Base-by-base conservation (phyloP, 257 asterid species). In the Capsicum baccatum region DNA sequence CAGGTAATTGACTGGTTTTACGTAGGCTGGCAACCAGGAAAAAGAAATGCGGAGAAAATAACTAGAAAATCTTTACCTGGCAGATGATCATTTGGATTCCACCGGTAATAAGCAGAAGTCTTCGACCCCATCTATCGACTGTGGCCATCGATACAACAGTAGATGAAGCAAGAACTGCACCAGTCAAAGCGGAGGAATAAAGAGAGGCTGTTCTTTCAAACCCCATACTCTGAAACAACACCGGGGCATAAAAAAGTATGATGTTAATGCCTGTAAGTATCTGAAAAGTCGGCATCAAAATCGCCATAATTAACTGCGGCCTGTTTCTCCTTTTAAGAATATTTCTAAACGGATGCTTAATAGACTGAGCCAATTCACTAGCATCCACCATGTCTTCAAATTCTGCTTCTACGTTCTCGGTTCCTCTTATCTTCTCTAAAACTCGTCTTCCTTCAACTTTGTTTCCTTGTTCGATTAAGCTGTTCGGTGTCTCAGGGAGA, bases 401-500 rank as follows among this genome's bases (percentile, higher is more conserved):
- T 86, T 95, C 98, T 0, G 98, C 98, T 3, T 88, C 83, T 13
- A 95, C 89, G 6, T 92, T 91, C n/a, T 82, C 83, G 0, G 98
- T 95, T 76, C 98, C 98, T 83, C 98, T 84, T 70, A 95, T 90
- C 80, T 85, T 93, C 83, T 93, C 89, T 8, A 95, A 83, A 35
- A 95, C 91, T 2, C 8, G 83, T 56, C 84, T 84, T 0, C 97
- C 98, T 87, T 89, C 76, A 9, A 83, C 88, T 52, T 83, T 79
- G 0, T 67, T 37, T 8, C 96, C 98, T 83, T 94, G 85, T 62
- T 95, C 98, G 6, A 92, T 92, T 14, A 95, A 74, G 86, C 95
- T 92, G 92, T 95, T 95, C 0, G 98, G 97, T 3, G 98, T 95
- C 76, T 95, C 98, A 6, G 98, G 98, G 5, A 95, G 90, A 9